Evolutionary conservation across 176 grass and related monocot species (phyloP).

Genomic region (Aegilops sharonensis): DNA sequence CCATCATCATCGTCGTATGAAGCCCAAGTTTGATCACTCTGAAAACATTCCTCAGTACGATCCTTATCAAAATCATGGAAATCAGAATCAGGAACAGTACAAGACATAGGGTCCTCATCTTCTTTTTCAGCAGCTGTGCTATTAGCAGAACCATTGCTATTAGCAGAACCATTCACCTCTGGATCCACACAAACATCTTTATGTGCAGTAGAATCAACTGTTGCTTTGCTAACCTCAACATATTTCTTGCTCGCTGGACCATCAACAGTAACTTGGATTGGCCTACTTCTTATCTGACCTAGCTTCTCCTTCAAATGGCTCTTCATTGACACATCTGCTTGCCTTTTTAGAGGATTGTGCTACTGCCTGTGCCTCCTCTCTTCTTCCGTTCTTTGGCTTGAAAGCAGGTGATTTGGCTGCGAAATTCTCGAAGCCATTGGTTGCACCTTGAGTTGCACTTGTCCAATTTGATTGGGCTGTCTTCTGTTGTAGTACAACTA

Average conservation of each 20-base stretch:
- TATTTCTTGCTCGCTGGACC: conserved; percentile 22
- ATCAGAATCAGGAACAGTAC: too few relatives aligned
- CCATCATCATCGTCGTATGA: conserved; percentile 71
- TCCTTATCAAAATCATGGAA: too few relatives aligned
- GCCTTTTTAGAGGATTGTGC: not conserved
- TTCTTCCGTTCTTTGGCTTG: not conserved
- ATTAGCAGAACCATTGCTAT: not conserved
- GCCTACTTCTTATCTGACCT: conserved; percentile 17
- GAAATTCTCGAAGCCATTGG: conserved; percentile 16
- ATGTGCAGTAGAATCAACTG: conserved; percentile 21
- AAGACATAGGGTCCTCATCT: conserved; percentile 25
- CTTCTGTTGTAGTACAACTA: not conserved
- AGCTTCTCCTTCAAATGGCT: conserved; percentile 14
- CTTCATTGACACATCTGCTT: not conserved
- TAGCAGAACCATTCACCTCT: conserved; percentile 3
- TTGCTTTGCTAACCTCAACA: conserved; percentile 26
- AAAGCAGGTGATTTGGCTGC: not conserved
- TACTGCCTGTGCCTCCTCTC: too few relatives aligned
- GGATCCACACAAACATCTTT: conserved; percentile 19
- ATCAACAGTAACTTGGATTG: conserved; percentile 13
- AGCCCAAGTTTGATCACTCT: conserved; percentile 54
- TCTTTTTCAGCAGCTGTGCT: conserved; percentile 33
- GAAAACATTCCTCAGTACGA: conserved; percentile 36
- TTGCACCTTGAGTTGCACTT: conserved; percentile 18
- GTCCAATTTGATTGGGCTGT: not conserved